Evolutionary conservation across 257 asterid species (phyloP), one percentile per base, ranked within the genome.

Genomic region (Fraxinus americana): DNA sequence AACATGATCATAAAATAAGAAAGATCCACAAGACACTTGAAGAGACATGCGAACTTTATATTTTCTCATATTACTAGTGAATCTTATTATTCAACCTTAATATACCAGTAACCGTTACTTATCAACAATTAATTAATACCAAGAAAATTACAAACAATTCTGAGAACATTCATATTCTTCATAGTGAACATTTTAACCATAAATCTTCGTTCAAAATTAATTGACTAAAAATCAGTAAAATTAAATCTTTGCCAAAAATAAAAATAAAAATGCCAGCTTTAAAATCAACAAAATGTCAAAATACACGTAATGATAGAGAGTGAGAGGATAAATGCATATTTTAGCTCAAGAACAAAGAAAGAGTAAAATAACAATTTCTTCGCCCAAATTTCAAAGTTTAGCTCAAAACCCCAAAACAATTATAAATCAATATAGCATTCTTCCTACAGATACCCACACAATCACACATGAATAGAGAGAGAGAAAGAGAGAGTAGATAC

Each of bases 401-500:
- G 67, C 32, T 63, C 69, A 27, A 63, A 23, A 27, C 69, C 36
- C 36, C 36, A 27, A 63, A 63, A 59, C 1, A 59, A 27, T 11
- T 27, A 25, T 5, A 12, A 57, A 59, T 59, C 13, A 21, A 12
- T 25, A 23, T 25, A 63, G 27, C n/a, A 4, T 32, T 27, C 19
- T 5, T 6, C 29, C 3, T 12, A 43, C 12, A 79, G 41, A 59
- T 7, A 23, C 17, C 14, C 9, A 23, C 25, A 25, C 41, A 10
- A 25, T 63, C 2, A 66, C 4, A 65, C 19, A 9, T 14, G 48
- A 35, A 39, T 7, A 39, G 36, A 63, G 14, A 16, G 41, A 39
- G 79, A 72, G 72, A 45, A 21, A 66, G 78, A 21, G 16, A 66
- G 29, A 50, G 30, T 54, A 73, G 82, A 77, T 86, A 93, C 99